Percentiles rank a stretch among this genome's conserved stretches.
phyloP scores from a whole-genome alignment of 768 basidiomycete species.

The Calvatia gigantea region DNA sequence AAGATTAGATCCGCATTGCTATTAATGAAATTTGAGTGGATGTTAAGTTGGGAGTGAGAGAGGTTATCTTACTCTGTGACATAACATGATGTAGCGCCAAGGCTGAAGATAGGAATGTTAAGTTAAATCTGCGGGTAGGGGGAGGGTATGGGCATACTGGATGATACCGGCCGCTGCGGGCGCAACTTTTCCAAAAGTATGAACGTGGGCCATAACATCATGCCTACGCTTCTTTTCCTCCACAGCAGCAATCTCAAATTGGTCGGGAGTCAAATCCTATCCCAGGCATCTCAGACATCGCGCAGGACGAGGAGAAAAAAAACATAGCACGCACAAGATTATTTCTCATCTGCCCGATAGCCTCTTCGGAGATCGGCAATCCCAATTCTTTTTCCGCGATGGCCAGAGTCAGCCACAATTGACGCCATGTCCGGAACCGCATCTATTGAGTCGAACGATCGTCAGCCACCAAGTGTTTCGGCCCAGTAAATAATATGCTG shows the following conservation, averaged over 20 bases:
- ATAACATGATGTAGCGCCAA: constrained; percentile 98
- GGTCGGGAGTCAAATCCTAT: constrained; percentile 79
- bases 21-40: constrained; percentile 3
- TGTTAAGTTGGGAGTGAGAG: not conserved
- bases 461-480: not conserved
- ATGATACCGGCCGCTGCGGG: constrained; percentile 96
- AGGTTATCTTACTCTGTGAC: constrained; percentile 76
- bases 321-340: constrained; percentile 62
- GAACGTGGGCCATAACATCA: constrained; percentile 99
- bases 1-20: constrained; percentile 99
- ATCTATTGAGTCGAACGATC: constrained; percentile 50
- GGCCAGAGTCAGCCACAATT: constrained; percentile 94
- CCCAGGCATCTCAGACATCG: not conserved
- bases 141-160: constrained; percentile 54
- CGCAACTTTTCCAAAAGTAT: constrained; percentile 92
- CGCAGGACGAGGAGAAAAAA: not conserved
- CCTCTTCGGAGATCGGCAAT: constrained; percentile 82
- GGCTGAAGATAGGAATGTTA: constrained; percentile 35
- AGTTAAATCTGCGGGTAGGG: not conserved
- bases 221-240: constrained; percentile 98
- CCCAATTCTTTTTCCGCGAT: constrained; percentile 96
- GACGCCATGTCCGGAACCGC: constrained; percentile 92
- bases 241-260: constrained; percentile 86
- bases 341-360: constrained; percentile 92
- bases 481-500: not conserved